Conservation (phyloP, 192 early-diverging fungal genomes). For the Entomortierella parvispora region DNA sequence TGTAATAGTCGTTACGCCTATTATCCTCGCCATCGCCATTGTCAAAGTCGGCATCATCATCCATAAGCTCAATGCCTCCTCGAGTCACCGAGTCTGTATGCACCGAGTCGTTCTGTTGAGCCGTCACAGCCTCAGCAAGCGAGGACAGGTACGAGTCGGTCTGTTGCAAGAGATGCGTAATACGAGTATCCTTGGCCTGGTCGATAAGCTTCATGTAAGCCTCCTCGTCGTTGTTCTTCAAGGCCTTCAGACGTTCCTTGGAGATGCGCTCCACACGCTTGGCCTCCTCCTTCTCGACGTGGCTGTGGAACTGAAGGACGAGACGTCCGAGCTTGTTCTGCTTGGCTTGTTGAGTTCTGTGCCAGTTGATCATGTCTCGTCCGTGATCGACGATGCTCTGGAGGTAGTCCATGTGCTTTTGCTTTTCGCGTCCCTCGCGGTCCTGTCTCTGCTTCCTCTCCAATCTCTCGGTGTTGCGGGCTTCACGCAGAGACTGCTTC, state of each 20-base stretch:
- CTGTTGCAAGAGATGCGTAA: slow-evolving; percentile 90
- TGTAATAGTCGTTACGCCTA: slow-evolving; percentile 82
- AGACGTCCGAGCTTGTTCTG: slow-evolving; percentile 79
- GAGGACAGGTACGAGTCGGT: slow-evolving; percentile 87
- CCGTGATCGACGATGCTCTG: slow-evolving; percentile 80
- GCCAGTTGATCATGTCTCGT: slow-evolving; percentile 72
- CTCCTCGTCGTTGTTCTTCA: slow-evolving; percentile 98
- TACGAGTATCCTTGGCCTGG: slow-evolving; percentile 95
- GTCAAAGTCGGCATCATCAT: slow-evolving; percentile 58
- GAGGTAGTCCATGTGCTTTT: slow-evolving; percentile 86
- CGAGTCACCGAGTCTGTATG: slow-evolving; percentile 52
- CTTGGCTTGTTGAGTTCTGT: slow-evolving; percentile 74
- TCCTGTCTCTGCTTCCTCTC: slow-evolving; percentile 91
- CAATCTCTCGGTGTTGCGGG: slow-evolving; percentile 87
- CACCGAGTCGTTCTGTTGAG: slow-evolving; percentile 75
- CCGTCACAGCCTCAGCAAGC: slow-evolving; percentile 86
- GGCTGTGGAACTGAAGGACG: slow-evolving; percentile 80
- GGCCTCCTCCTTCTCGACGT: slow-evolving; percentile 94
- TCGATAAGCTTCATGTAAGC: slow-evolving; percentile 96
- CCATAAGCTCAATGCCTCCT: slow-evolving; percentile 61
- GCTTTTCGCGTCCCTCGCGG: slow-evolving; percentile 85
- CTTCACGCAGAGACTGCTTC: slow-evolving; percentile 86
- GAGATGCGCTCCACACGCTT: slow-evolving; percentile 85
- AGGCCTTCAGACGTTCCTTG: slow-evolving; percentile 95
- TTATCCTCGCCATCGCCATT: slow-evolving; percentile 57